Conservation (phyloP, 2,329 filamentous ascomycete species). For the Paraphoma sp. region DNA sequence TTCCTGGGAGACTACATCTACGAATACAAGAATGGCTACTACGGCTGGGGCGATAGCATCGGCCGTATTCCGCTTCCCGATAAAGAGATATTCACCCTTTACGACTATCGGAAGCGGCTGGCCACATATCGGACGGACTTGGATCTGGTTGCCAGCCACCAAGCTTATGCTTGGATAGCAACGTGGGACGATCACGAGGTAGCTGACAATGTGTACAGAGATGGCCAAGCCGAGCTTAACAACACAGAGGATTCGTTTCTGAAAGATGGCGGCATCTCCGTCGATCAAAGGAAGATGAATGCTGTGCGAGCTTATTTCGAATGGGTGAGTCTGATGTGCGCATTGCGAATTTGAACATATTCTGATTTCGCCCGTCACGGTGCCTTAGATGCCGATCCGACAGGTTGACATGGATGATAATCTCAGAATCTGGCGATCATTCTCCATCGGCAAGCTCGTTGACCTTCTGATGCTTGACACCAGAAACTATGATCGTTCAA, state of each 20-base stretch:
- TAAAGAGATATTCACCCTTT: constrained; percentile 49
- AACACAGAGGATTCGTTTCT: constrained; percentile 54
- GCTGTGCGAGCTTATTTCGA: constrained; percentile 55
- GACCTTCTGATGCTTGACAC: constrained; percentile 55
- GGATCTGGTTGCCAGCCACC: constrained; percentile 48
- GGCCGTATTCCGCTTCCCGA: constrained; percentile 42
- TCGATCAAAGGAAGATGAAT: constrained; percentile 56
- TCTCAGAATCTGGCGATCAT: constrained; percentile 51
- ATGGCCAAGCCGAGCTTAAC: constrained; percentile 49
- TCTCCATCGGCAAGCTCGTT: constrained; percentile 50
- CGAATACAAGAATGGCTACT: constrained; percentile 48
- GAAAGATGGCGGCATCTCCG: constrained; percentile 46
- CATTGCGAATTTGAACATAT: not conserved
- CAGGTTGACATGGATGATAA: constrained; percentile 55
- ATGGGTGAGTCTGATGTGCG: constrained; percentile 27
- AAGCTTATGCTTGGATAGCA: constrained; percentile 52
- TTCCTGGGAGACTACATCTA: constrained; percentile 55
- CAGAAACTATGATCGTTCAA: constrained; percentile 51
- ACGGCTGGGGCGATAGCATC: constrained; percentile 44
- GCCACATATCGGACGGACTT: constrained; percentile 51
- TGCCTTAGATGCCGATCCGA: constrained; percentile 45
- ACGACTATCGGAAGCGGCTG: constrained; percentile 54
- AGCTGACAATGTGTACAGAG: constrained; percentile 51
- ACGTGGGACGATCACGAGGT: constrained; percentile 54
- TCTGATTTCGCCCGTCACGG: not conserved